Evolutionary conservation across 306 rosid species (phyloP).

Genomic region (Trifolium pratense): DNA sequence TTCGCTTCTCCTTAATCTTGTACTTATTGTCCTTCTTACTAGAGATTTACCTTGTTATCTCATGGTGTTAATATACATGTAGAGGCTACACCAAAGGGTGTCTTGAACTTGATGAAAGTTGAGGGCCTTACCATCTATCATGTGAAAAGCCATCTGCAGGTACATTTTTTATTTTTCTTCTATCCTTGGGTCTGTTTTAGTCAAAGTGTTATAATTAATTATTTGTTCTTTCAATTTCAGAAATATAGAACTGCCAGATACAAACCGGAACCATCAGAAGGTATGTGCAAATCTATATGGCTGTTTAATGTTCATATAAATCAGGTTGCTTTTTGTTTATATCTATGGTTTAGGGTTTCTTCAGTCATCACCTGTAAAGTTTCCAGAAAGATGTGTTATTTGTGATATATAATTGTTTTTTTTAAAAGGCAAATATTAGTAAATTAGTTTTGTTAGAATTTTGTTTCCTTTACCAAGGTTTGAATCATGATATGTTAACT

Average conservation of each 20-base stretch:
- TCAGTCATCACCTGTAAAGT: conserved; percentile 10
- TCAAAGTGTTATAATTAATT: conserved; percentile 22
- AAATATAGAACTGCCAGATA: conserved; percentile 94
- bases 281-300: conserved; percentile 48
- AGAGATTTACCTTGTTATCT: conserved; percentile 24
- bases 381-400: neutral
- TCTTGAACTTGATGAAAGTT: conserved; percentile 81
- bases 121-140: conserved; percentile 94
- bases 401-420: conserved; percentile 11
- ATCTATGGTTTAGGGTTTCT: conserved; percentile 12
- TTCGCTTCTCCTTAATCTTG: conserved; percentile 35
- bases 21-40: conserved; percentile 16
- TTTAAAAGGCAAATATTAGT: no score
- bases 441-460: no score
- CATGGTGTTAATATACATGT: conserved; percentile 37
- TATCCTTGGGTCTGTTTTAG: conserved; percentile 14
- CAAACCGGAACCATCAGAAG: conserved; percentile 88
- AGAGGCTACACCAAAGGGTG: conserved; percentile 99
- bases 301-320: conserved; percentile 38
- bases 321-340: conserved; percentile 8
- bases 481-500: neutral
- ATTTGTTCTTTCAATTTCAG: conserved; percentile 51
- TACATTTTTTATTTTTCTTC: conserved; percentile 43
- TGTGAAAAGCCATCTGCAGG: conserved; percentile 97
- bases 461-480: neutral